Evolutionary conservation across 2,329 filamentous ascomycete species (phyloP), one percentile per base, ranked within the genome.

Genomic region (Diaporthe vaccinii): DNA sequence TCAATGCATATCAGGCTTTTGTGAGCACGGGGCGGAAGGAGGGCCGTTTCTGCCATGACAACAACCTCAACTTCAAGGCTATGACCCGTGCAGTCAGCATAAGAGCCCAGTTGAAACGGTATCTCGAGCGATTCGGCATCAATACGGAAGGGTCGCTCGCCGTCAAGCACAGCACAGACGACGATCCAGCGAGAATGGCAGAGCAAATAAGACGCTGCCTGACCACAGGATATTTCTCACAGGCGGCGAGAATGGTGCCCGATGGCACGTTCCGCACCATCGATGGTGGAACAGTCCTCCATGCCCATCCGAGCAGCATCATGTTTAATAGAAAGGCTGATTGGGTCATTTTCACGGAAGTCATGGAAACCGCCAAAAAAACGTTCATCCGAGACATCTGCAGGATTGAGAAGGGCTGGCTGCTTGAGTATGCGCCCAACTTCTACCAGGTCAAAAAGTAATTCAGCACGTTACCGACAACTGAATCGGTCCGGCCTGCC

Each of bases 301-400:
- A 98, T 86, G 95, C 95, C 31, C 97, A 99, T 84, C 97, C 97
- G 0, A 98, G 92, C 81, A 97, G 94, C 53, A 85, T 98, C 79
- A 95, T 98, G 92, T 98, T 98, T 87, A 98, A 98, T 83, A 92
- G 96, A 74, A 98, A 97, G 86, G 95, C 95, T 15, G 95, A 98
- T 78, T 98, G 96, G 95, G 95, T 98, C 14, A 90, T 99, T 46
- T 99, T 98, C 81, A 94, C 97, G 80, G 96, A 98, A 85, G 91
- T 98, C 51, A 91, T 98, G 88, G 95, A 98, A 85, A 97, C 94
- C 6, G 91, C 93, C 14, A 91, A 91, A 78, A 98, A 98, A 87
- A 95, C 91, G 0, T 98, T 93, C 82, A 97, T 99, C 79, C 89
- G 95, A 73, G 96, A 98, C 83, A 87, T 98, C 75, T 97, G 93